These are phyloP conservation scores for Piper longum DNA, from an alignment of 164 flowering plant genomes.

Conservation along the genomic window DNA sequence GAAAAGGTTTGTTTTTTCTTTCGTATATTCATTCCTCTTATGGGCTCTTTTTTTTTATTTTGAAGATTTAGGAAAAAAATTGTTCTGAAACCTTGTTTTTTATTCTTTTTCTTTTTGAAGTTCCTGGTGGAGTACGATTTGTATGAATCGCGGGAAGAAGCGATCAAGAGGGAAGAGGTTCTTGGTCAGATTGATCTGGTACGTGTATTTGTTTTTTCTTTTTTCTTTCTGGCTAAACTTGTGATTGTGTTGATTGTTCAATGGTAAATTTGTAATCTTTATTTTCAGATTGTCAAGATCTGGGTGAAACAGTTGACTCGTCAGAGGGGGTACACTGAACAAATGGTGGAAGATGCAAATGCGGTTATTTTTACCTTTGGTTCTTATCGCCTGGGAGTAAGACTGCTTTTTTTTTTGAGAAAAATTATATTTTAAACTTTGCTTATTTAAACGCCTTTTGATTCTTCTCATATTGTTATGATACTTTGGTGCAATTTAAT, in stretches of 20 bases:
- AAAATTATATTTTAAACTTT: no score
- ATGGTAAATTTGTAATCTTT: neutral
- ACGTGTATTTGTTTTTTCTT: neutral
- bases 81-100: neutral
- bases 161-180: slow-evolving; percentile 55
- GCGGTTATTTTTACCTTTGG: slow-evolving; percentile 88
- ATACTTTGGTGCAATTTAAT: neutral
- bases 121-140: slow-evolving; percentile 51
- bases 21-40: neutral
- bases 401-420: slow-evolving; percentile 1
- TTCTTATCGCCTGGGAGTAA: slow-evolving; percentile 83
- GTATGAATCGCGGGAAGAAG: slow-evolving; percentile 61
- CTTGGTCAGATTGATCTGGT: slow-evolving; percentile 59
- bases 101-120: slow-evolving; percentile 15
- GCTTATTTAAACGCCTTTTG: neutral
- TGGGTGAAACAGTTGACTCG: slow-evolving; percentile 94
- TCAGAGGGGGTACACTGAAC: slow-evolving; percentile 77
- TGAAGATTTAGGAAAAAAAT: no score
- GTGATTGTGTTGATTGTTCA: neutral
- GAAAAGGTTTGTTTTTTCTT: slow-evolving; percentile 36
- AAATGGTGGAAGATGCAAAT: slow-evolving; percentile 95
- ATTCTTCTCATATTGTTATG: neutral
- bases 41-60: slow-evolving; percentile 1
- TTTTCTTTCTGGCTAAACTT: neutral
- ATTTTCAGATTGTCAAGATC: slow-evolving; percentile 53